Evolutionary conservation across 345 rosid genomes (phyloP).

Genomic region (Heritiera littoralis): DNA sequence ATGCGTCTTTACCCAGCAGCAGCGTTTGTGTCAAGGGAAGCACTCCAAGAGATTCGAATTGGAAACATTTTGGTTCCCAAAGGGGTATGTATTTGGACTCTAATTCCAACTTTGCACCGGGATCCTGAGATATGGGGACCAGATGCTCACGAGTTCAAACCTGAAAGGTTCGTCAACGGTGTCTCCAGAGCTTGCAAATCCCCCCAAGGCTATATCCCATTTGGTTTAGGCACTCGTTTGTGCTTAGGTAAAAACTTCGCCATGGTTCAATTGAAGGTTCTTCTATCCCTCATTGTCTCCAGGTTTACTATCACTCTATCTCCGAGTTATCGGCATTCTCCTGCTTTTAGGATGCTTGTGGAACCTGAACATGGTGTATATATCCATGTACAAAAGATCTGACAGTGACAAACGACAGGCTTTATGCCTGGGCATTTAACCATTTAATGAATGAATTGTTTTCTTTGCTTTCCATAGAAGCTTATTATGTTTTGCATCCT

Average conservation of each 20-base stretch:
- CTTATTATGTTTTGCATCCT: neutral
- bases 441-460: neutral
- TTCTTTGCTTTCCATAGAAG: neutral
- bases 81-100: slow-evolving; percentile 54
- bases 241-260: slow-evolving; percentile 79
- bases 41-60: slow-evolving; percentile 55
- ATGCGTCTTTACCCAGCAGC: slow-evolving; percentile 70
- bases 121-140: slow-evolving; percentile 70
- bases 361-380: slow-evolving; percentile 72
- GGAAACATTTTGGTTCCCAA: slow-evolving; percentile 61
- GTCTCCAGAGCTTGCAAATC: slow-evolving; percentile 67
- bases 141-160: slow-evolving; percentile 72
- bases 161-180: slow-evolving; percentile 67
- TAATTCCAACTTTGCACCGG: slow-evolving; percentile 61
- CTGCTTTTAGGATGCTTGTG: slow-evolving; percentile 66
- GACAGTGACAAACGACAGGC: neutral
- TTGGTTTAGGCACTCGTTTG: slow-evolving; percentile 71
- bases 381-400: slow-evolving; percentile 39
- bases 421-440: neutral
- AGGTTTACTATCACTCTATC: slow-evolving; percentile 63
- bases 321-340: slow-evolving; percentile 64
- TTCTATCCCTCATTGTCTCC: slow-evolving; percentile 62
- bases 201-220: slow-evolving; percentile 67
- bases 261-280: slow-evolving; percentile 62
- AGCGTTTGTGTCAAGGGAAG: slow-evolving; percentile 66